Evolutionary conservation across 164 flowering plant genomes (phyloP).

Genomic region (Stephania japonica): DNA sequence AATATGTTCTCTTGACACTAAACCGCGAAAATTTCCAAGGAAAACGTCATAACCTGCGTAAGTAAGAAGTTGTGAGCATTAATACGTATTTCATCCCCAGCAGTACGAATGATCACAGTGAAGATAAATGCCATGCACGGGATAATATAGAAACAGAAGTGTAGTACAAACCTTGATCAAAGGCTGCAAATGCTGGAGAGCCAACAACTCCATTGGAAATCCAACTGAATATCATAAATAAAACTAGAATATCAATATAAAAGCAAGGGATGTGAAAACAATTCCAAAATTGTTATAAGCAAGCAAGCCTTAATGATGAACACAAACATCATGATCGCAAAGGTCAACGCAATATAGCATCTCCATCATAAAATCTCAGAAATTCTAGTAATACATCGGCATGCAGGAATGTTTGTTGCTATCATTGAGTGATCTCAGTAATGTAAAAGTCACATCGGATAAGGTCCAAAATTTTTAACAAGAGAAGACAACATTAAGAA

Average conservation of each 20-base stretch:
- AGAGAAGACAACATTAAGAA: too few relatives aligned
- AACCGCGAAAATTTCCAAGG: conserved; percentile 93
- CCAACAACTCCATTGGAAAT: conserved; percentile 98
- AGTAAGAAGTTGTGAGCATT: background rate
- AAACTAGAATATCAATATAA: background rate
- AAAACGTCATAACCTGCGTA: conserved; percentile 90
- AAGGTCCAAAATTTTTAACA: too few relatives aligned
- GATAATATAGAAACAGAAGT: background rate
- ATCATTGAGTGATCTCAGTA: background rate
- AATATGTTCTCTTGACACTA: conserved; percentile 92
- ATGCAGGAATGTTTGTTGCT: background rate
- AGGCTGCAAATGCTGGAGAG: conserved; percentile 99
- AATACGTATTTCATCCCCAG: background rate
- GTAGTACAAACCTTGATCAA: conserved; percentile 69
- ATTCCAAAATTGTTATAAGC: background rate
- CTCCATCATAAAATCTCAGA: background rate
- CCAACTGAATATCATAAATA: conserved; percentile 58
- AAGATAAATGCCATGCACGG: background rate
- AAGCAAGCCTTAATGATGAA: background rate
- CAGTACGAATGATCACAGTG: background rate
- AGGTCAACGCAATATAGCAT: background rate
- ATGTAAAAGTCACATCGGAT: too few relatives aligned
- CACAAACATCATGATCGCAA: background rate
- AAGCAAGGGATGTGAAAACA: background rate
- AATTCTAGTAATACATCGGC: background rate